These are phyloP conservation scores for Agaricus subrufescens DNA, from an alignment of 768 basidiomycete genomes.

Conservation along the genomic window DNA sequence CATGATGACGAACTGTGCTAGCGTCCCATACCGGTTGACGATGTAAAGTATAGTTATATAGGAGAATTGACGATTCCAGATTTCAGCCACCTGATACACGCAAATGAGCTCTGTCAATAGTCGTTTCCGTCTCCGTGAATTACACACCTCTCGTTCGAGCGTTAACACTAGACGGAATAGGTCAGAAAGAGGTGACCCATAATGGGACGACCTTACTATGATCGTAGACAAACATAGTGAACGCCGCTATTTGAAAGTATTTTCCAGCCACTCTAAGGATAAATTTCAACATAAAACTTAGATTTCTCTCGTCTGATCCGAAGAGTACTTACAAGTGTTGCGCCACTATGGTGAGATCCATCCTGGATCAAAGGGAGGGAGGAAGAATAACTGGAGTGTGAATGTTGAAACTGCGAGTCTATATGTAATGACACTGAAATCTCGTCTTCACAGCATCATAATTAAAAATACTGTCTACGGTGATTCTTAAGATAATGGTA, in stretches of 20 bases:
- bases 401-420: neutral
- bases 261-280: constrained; percentile 11
- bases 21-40: constrained; percentile 24
- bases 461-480: neutral
- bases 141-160: constrained; percentile 11
- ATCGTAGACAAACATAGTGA: constrained; percentile 18
- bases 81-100: constrained; percentile 16
- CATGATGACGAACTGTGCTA: constrained; percentile 21
- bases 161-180: constrained; percentile 2
- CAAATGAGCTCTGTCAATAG: neutral
- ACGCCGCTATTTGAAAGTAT: constrained; percentile 18
- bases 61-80: constrained; percentile 22
- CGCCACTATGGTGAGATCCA: neutral
- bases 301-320: too few relatives aligned
- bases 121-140: neutral
- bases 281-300: too few relatives aligned
- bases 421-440: neutral
- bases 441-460: neutral
- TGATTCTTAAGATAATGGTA: too few relatives aligned
- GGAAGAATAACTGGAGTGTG: neutral
- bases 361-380: neutral
- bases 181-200: neutral
- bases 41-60: constrained; percentile 23
- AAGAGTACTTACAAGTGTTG: neutral
- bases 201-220: constrained; percentile 11